phyloP scores from a whole-genome alignment of 768 basidiomycete genomes.

The Boletellus sp. region DNA sequence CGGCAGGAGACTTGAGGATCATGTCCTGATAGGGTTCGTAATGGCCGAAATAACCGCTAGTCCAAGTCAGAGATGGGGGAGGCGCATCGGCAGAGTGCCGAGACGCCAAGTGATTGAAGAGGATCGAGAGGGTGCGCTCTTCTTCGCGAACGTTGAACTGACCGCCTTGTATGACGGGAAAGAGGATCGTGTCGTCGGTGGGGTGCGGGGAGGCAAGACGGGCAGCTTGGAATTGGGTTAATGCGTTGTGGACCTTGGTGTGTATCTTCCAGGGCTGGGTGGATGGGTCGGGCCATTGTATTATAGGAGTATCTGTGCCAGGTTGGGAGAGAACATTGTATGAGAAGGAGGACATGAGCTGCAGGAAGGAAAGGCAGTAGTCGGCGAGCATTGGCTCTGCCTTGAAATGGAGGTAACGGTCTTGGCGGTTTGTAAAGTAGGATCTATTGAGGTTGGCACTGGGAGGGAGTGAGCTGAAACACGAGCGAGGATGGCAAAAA shows the following conservation, averaged over 20 bases:
- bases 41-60: constrained; percentile 93
- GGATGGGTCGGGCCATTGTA: constrained; percentile 65
- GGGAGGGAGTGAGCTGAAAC: constrained; percentile 5
- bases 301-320: constrained; percentile 42
- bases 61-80: constrained; percentile 68
- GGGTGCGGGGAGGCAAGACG: constrained; percentile 16
- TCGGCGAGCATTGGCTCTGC: constrained; percentile 61
- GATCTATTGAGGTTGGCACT: constrained; percentile 92
- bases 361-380: constrained; percentile 81
- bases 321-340: constrained; percentile 42
- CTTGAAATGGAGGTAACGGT: constrained; percentile 82
- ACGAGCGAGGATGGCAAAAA: neutral
- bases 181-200: constrained; percentile 48
- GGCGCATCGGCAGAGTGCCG: constrained; percentile 2
- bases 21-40: constrained; percentile 75
- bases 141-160: constrained; percentile 86
- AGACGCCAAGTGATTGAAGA: constrained; percentile 52
- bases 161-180: constrained; percentile 87
- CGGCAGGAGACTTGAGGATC: constrained; percentile 54
- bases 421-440: constrained; percentile 94
- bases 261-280: constrained; percentile 72
- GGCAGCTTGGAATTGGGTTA: constrained; percentile 58
- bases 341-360: constrained; percentile 66
- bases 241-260: constrained; percentile 48
- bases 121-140: constrained; percentile 53